Base-by-base conservation (phyloP, 345 rosid species). In the Bruguiera gymnorhiza region DNA sequence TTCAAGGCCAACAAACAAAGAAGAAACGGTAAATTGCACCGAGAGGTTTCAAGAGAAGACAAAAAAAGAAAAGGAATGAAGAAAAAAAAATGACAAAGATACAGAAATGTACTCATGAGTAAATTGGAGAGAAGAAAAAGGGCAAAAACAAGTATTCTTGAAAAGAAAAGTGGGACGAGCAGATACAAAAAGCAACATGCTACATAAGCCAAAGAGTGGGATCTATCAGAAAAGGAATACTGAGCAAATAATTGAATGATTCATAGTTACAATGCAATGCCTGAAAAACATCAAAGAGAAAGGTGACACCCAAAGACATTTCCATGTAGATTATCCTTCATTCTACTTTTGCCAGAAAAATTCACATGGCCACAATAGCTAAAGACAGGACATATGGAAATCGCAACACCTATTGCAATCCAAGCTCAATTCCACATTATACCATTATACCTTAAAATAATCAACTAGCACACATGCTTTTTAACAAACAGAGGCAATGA, bases 401-500 rank as follows among this genome's bases (percentile, higher is more conserved):
- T 15, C 43, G 3, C 13, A 48, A 8, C 10, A n/a, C 23, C 8
- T 6, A 27, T 16, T 4, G 6, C 7, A 43, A 48, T 16, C 11
- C 54, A 26, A 26, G 56, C 10, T 56, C 60, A 56, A 23, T 20
- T 56, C 0, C 8, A 56, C 23, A 27, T 56, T 11, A 24, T 15
- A 13, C 5, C 50, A 13, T 43, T 43, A 43, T 13, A 43, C 1
- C 1, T 43, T 43, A 3, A 13, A n/a, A 52, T 50, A 18, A 8
- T 23, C 39, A 52, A 2, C 59, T 65, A 30, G 9, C 48, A 0
- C 1, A 8, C 8, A 21, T 26, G 10, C 48, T 9, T 13, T 3
- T 43, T 23, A 37, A 48, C 48, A 23, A 19, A 37, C 63, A 31
- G 58, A 37, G 20, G 51, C 43, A 66, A 37, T 23, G 72, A 69